Evolutionary conservation across 257 asterid genomes (phyloP).

Genomic region (Cinchona pubescens): DNA sequence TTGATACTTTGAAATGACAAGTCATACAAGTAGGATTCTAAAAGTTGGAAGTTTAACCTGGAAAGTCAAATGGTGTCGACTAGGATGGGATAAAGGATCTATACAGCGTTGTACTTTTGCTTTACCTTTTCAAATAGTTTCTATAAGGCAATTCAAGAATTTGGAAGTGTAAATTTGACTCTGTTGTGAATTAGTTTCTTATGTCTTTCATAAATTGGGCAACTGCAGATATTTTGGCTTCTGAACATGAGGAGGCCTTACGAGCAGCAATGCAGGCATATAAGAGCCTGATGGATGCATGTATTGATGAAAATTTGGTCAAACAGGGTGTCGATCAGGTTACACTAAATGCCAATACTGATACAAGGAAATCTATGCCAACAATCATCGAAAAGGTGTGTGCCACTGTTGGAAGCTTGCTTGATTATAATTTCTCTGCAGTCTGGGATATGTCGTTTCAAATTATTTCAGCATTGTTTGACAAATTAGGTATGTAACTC

Average conservation of each 20-base stretch:
- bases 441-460: conserved; percentile 86
- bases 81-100: not conserved
- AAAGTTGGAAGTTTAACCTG: not conserved
- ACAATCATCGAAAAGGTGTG: conserved; percentile 80
- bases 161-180: not conserved
- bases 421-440: conserved; percentile 64
- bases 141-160: not conserved
- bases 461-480: conserved; percentile 74
- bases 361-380: conserved; percentile 58
- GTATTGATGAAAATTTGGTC: conserved; percentile 71
- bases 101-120: not conserved
- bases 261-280: conserved; percentile 67
- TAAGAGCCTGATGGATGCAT: conserved; percentile 66
- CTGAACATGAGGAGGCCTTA: conserved; percentile 88
- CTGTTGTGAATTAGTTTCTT: not conserved
- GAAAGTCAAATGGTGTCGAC: not conserved
- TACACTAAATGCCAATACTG: conserved; percentile 32
- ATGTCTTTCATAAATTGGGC: conserved; percentile 16
- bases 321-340: conserved; percentile 69
- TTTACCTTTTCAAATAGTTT: not conserved
- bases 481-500: conserved; percentile 73
- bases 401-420: conserved; percentile 74
- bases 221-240: conserved; percentile 63
- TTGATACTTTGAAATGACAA: not conserved
- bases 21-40: not conserved